Percentiles rank a stretch among this genome's conserved stretches.
These are phyloP conservation scores for Cicer bijugum DNA, from an alignment of 306 rosid species.

Conservation along the genomic window DNA sequence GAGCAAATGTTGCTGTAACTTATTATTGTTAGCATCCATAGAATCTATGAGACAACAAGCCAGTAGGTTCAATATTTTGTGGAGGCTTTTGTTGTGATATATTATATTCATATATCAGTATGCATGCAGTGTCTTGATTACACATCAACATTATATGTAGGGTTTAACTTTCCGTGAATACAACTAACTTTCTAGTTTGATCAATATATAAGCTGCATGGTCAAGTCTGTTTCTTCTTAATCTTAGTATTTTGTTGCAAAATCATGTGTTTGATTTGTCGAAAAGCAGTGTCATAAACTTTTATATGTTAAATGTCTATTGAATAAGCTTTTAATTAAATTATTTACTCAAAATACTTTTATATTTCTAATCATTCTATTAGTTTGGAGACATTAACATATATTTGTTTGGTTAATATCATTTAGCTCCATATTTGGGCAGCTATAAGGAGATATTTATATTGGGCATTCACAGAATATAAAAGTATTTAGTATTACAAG, in stretches of 20 bases:
- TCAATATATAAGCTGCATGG: constrained; percentile 26
- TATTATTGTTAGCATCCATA: constrained; percentile 41
- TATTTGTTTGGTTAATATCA: neutral
- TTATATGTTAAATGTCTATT: neutral
- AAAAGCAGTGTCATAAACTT: neutral
- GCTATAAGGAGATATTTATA: neutral
- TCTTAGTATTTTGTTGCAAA: neutral
- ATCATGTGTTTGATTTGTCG: neutral
- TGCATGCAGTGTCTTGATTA: constrained; percentile 60
- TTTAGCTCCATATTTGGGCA: neutral
- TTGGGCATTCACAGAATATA: neutral
- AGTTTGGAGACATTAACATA: neutral
- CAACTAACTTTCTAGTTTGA: constrained; percentile 31
- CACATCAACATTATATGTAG: constrained; percentile 51
- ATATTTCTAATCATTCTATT: neutral
- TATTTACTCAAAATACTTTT: neutral
- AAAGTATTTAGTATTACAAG: too few relatives aligned
- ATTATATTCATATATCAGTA: constrained; percentile 13
- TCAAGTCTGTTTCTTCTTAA: neutral
- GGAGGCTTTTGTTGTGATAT: constrained; percentile 33
- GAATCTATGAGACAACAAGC: constrained; percentile 39
- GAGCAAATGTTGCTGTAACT: constrained; percentile 51
- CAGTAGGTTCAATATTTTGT: constrained; percentile 42
- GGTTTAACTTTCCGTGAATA: constrained; percentile 24
- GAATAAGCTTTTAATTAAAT: constrained; percentile 24